Base-by-base conservation (phyloP, 2,329 filamentous ascomycete genomes). In the Arthrobotrys megalospora region DNA sequence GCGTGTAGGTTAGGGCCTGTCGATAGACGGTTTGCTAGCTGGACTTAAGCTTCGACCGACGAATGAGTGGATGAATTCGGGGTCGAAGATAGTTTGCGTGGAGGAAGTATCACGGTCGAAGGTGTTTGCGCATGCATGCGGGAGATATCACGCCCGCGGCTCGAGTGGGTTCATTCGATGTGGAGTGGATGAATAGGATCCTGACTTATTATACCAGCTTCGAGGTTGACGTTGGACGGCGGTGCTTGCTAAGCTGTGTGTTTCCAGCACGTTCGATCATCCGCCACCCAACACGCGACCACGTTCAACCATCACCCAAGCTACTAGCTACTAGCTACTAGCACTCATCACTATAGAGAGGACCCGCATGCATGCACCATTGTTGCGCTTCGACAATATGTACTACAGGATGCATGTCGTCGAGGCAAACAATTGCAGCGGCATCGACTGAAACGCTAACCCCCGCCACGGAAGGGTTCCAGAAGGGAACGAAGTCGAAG, bases 181-280 rank as follows among this genome's bases (percentile, higher is more conserved):
- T 50, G 19, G 16, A 28, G 47, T 32, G 50, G 7, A 53, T 32
- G 50, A 8, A 16, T 24, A 16, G 50, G 52, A 58, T 58, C 52
- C 52, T 55, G 41, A 36, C n/a, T 28, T 19, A 50, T 50, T 19
- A 50, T 50, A 50, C 28, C n/a, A n/a, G n/a, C 19, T 14, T 28
- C 21, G 19, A 50, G 21, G 8, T 41, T 14, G 24, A 28, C 24
- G 24, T 41, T 41, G 8, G 8, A 14, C 36, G 36, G 19, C 24
- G n/a, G 12, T 77, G 73, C 73, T 77, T 77, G 73, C 69, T 77
- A 77, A 77, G 69, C 41, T 41, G 19, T 48, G 63, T 47, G 41
- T 11, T 77, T 77, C 73, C 73, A 77, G 73, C 73, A 77, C 52
- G 60, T 77, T 77, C 73, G 66, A 77, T 63, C 41, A 70, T 34